Conservation (phyloP, 768 basidiomycete species). For the Galerina sulciceps region DNA sequence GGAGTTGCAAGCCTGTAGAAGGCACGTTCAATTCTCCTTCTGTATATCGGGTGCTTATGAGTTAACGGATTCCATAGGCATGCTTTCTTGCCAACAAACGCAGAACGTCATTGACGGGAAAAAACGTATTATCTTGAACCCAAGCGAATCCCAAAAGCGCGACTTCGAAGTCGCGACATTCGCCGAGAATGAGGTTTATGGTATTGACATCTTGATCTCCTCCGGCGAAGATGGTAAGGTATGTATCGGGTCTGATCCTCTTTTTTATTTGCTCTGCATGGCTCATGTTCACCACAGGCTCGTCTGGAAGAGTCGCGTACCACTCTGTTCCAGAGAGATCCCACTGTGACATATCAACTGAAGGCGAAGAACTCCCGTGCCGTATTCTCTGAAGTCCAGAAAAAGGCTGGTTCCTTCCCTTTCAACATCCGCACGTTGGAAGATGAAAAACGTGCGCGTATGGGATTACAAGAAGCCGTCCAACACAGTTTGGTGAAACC, state of each 20-base stretch:
- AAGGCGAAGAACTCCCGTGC: constrained; percentile 97
- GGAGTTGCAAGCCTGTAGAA: constrained; percentile 93
- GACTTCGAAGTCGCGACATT: constrained; percentile 87
- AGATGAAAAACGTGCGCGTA: constrained; percentile 93
- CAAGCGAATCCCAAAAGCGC: constrained; percentile 79
- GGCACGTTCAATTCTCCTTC: constrained; percentile 46
- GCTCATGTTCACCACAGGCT: constrained; percentile 54
- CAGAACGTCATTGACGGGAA: constrained; percentile 96
- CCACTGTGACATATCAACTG: constrained; percentile 87
- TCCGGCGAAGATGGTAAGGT: constrained; percentile 93
- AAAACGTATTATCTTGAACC: constrained; percentile 93
- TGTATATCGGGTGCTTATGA: too few species aligned
- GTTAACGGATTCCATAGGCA: constrained; percentile 52
- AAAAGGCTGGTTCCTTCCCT: constrained; percentile 97
- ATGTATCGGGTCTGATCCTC: background rate
- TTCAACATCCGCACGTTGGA: constrained; percentile 95
- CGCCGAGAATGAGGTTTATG: constrained; percentile 93
- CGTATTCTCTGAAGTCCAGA: constrained; percentile 97
- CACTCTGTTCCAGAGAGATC: constrained; percentile 90
- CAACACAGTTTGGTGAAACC: constrained; percentile 93
- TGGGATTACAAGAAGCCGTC: constrained; percentile 95
- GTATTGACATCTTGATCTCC: constrained; percentile 89
- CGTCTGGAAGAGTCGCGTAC: constrained; percentile 89
- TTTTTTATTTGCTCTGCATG: background rate
- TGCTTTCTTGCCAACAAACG: constrained; percentile 95